Percentiles rank a stretch among this genome's conserved stretches.
Conservation (phyloP, 179 eudicot genomes). For the Spergularia azorica region DNA sequence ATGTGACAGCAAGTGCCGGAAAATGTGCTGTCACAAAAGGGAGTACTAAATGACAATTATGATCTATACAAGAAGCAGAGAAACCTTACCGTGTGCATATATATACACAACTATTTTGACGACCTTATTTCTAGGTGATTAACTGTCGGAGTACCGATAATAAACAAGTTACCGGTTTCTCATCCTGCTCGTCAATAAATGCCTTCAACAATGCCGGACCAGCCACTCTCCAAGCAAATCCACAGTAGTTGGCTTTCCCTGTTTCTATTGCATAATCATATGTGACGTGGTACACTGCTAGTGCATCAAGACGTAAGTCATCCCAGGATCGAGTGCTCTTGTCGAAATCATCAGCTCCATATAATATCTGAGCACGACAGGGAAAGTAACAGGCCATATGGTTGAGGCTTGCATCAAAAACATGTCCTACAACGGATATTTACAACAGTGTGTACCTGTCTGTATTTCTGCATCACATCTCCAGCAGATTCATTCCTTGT, state of each 20-base stretch:
- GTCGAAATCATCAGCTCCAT: constrained; percentile 55
- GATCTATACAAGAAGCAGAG: not conserved
- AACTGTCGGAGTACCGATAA: constrained; percentile 25
- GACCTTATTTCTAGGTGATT: not conserved
- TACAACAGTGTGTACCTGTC: constrained; percentile 40
- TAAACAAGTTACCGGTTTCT: constrained; percentile 25
- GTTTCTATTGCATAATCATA: constrained; percentile 43
- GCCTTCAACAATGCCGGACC: constrained; percentile 46
- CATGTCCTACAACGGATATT: too few relatives aligned
- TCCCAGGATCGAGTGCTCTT: constrained; percentile 38
- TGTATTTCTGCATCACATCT: constrained; percentile 48
- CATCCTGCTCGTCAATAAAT: constrained; percentile 28
- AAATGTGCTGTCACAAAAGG: not conserved
- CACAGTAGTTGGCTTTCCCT: constrained; percentile 30
- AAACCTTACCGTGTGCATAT: not conserved
- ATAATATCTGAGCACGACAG: constrained; percentile 31
- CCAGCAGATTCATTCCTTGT: constrained; percentile 37
- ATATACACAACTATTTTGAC: not conserved
- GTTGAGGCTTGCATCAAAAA: not conserved
- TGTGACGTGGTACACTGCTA: constrained; percentile 55
- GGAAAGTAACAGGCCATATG: not conserved
- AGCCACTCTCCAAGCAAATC: constrained; percentile 78
- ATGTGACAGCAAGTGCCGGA: not conserved
- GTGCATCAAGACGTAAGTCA: constrained; percentile 50
- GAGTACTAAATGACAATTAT: not conserved